Percentiles rank a stretch among this genome's conserved stretches.
These are phyloP conservation scores for Dictyophora rubrovolvata DNA, from an alignment of 768 basidiomycete species.

Conservation along the genomic window DNA sequence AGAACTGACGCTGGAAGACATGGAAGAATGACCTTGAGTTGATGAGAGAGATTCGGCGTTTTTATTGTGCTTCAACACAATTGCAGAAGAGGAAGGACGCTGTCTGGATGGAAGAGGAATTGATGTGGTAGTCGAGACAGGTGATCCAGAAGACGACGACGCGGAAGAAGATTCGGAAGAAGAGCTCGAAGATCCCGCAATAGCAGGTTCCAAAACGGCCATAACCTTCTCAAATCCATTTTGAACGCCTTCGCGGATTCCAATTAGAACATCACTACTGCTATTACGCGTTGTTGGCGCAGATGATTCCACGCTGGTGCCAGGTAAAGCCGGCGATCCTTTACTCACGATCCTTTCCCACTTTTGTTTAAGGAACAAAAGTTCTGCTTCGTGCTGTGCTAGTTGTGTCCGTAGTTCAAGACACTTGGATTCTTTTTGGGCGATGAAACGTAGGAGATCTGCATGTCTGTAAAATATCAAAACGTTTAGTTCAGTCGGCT, in stretches of 20 bases:
- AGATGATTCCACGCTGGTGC: not conserved
- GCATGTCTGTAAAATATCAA: conserved; percentile 45
- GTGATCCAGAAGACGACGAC: not conserved
- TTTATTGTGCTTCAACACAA: not conserved
- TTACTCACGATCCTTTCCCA: conserved; percentile 75
- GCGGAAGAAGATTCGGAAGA: not conserved
- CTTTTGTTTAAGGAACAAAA: conserved; percentile 65
- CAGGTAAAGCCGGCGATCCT: conserved; percentile 21
- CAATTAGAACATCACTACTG: conserved; percentile 1
- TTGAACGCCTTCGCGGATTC: conserved; percentile 7
- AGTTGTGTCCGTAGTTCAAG: conserved; percentile 74
- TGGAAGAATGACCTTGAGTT: not conserved
- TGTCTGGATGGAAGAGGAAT: not conserved
- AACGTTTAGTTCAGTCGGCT: not conserved
- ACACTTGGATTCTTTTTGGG: conserved; percentile 78
- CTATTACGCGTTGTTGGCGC: not conserved
- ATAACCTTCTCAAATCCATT: conserved; percentile 3
- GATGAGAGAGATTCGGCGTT: not conserved
- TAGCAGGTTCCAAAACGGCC: conserved; percentile 4
- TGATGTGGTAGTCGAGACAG: not conserved
- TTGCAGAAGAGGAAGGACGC: not conserved
- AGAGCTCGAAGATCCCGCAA: not conserved
- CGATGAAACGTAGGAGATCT: conserved; percentile 73
- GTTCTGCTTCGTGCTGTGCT: conserved; percentile 59
- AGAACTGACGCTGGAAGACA: conserved; percentile 7